phyloP scores from a whole-genome alignment of 2,329 filamentous ascomycete genomes.

The Graphilbum fragrans region DNA sequence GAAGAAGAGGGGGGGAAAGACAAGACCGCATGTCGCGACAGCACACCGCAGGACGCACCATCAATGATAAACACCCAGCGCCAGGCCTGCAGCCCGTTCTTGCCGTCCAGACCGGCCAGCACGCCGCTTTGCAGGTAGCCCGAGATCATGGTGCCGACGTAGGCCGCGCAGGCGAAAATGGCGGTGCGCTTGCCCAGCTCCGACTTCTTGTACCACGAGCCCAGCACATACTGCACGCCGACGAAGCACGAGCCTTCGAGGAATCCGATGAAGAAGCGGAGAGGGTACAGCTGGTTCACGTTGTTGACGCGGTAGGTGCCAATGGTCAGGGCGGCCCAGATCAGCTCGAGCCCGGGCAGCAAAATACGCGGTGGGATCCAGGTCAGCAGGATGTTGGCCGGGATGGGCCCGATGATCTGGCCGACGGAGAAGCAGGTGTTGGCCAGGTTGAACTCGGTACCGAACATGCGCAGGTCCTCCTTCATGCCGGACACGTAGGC shows the following conservation, averaged over 20 bases:
- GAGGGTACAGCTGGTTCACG: conserved; percentile 24
- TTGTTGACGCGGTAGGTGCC: conserved; percentile 12
- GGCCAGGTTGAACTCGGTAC: conserved; percentile 29
- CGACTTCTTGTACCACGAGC: conserved; percentile 45
- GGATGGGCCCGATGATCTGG: conserved; percentile 14
- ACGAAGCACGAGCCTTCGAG: conserved; percentile 40
- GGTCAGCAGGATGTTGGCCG: conserved; percentile 12
- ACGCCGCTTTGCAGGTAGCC: conserved; percentile 27
- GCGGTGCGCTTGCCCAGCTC: conserved; percentile 52
- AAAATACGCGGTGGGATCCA: conserved; percentile 17
- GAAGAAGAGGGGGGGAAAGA: conserved; percentile 34
- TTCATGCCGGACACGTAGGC: conserved; percentile 35
- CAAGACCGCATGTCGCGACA: too few relatives aligned
- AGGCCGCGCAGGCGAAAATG: conserved; percentile 48
- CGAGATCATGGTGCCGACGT: conserved; percentile 29
- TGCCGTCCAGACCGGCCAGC: conserved; percentile 24
- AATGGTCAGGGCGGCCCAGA: conserved; percentile 16
- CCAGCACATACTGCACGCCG: conserved; percentile 34
- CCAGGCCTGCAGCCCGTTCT: conserved; percentile 34
- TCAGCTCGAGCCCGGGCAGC: conserved; percentile 17
- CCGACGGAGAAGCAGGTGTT: conserved; percentile 14
- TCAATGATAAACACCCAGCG: conserved; percentile 41
- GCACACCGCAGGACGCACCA: too few relatives aligned
- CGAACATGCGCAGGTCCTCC: conserved; percentile 28
- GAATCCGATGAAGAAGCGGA: conserved; percentile 42